phyloP scores from a whole-genome alignment of 176 grass and related monocot species.

The Oryza glaberrima region DNA sequence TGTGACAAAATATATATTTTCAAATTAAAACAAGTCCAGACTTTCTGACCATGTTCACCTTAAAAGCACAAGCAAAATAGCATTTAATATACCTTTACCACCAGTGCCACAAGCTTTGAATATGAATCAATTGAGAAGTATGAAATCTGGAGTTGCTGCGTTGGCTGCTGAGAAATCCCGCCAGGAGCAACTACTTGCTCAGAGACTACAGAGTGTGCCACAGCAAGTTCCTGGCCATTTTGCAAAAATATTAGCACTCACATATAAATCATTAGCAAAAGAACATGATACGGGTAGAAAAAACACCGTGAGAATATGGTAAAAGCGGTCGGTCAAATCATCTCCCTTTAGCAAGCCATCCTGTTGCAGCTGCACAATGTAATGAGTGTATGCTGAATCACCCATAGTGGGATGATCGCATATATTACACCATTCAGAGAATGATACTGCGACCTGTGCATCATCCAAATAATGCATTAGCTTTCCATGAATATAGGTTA shows the following conservation, averaged over 20 bases:
- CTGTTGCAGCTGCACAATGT: slow-evolving; percentile 80
- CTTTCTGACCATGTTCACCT: not conserved
- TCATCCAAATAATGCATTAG: slow-evolving; percentile 41
- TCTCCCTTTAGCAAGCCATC: slow-evolving; percentile 83
- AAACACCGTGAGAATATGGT: slow-evolving; percentile 67
- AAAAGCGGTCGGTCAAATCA: slow-evolving; percentile 89
- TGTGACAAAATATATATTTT: not conserved
- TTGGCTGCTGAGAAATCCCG: slow-evolving; percentile 50
- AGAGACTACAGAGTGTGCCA: slow-evolving; percentile 61
- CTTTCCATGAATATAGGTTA: slow-evolving; percentile 14
- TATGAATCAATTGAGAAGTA: slow-evolving; percentile 91
- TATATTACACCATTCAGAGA: slow-evolving; percentile 88
- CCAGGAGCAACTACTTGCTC: slow-evolving; percentile 63
- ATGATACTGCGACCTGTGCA: slow-evolving; percentile 70
- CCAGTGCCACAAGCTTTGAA: slow-evolving; percentile 73
- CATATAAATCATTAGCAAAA: slow-evolving; percentile 7
- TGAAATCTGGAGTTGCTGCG: slow-evolving; percentile 62
- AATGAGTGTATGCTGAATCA: slow-evolving; percentile 79
- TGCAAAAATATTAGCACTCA: slow-evolving; percentile 32
- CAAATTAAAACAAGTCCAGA: no score
- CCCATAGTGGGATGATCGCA: slow-evolving; percentile 76
- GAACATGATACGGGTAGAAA: slow-evolving; percentile 20
- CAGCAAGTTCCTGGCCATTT: slow-evolving; percentile 69
- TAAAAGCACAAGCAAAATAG: not conserved
- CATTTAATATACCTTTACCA: slow-evolving; percentile 74